Evolutionary conservation across 768 basidiomycete genomes (phyloP).

Genomic region (Panus rudis): DNA sequence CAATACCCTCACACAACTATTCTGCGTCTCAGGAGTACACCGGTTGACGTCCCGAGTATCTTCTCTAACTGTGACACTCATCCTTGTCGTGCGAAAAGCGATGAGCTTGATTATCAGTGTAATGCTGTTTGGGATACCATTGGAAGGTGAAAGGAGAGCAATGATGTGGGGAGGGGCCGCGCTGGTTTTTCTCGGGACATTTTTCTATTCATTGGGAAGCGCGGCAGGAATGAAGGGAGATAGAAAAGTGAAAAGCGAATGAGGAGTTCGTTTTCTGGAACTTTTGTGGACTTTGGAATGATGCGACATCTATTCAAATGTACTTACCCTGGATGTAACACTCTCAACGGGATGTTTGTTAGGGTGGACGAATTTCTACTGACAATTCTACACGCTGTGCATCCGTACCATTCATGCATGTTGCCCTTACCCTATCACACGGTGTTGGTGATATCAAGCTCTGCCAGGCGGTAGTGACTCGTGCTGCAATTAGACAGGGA

Average conservation of each 20-base stretch:
- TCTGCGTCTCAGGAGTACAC: conserved; percentile 86
- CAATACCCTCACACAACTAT: conserved; percentile 77
- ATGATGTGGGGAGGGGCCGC: conserved; percentile 67
- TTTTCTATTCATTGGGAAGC: conserved; percentile 50
- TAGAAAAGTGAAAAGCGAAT: background rate
- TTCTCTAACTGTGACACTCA: conserved; percentile 70
- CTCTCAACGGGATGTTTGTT: too few species aligned
- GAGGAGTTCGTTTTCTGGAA: background rate
- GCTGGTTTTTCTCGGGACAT: conserved; percentile 63
- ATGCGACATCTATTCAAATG: too few species aligned
- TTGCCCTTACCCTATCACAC: too few species aligned
- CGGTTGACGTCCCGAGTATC: conserved; percentile 72
- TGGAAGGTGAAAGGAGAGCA: conserved; percentile 10
- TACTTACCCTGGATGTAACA: too few species aligned
- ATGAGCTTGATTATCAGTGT: conserved; percentile 71
- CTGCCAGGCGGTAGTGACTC: too few species aligned
- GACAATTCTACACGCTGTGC: too few species aligned
- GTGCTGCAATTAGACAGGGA: too few species aligned
- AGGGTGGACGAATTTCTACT: too few species aligned
- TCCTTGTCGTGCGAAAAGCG: conserved; percentile 78
- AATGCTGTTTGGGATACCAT: conserved; percentile 33
- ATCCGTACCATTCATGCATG: too few species aligned
- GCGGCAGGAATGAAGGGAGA: background rate
- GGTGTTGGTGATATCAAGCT: too few species aligned
- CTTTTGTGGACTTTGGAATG: background rate